These are phyloP conservation scores for Penicillium crystallinum DNA, from an alignment of 495 filamentous ascomycete species.

Conservation along the genomic window DNA sequence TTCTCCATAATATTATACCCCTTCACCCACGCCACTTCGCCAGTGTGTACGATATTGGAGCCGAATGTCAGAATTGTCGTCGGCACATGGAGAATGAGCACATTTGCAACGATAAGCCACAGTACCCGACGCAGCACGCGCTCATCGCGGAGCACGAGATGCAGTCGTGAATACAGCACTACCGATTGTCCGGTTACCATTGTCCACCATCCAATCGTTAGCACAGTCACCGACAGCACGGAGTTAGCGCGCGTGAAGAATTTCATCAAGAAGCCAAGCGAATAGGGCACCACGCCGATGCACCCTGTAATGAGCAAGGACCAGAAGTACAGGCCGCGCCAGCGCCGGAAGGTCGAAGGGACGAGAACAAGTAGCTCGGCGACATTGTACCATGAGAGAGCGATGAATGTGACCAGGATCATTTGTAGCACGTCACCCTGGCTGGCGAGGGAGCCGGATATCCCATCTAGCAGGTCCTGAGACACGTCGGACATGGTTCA, in stretches of 20 bases:
- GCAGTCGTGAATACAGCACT: conserved; percentile 48
- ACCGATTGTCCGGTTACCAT: conserved; percentile 52
- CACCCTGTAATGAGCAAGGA: conserved; percentile 42
- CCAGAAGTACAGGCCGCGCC: conserved; percentile 52
- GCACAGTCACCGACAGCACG: conserved; percentile 37
- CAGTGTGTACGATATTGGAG: conserved; percentile 32
- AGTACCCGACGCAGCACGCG: conserved; percentile 36
- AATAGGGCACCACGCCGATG: conserved; percentile 44
- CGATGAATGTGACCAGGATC: conserved; percentile 42
- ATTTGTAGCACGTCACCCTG: conserved; percentile 25
- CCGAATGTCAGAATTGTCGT: conserved; percentile 49
- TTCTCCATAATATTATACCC: conserved; percentile 54
- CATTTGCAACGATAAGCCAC: conserved; percentile 39
- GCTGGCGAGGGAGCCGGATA: conserved; percentile 30
- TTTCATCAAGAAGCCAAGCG: conserved; percentile 48
- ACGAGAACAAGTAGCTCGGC: conserved; percentile 46
- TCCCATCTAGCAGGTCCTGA: conserved; percentile 30
- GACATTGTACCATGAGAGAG: conserved; percentile 47
- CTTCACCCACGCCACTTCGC: conserved; percentile 28
- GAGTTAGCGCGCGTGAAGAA: conserved; percentile 39
- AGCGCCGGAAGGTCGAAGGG: conserved; percentile 47
- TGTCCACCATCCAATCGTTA: conserved; percentile 49
- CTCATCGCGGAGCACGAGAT: conserved; percentile 46
- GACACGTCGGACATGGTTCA: conserved; percentile 14
- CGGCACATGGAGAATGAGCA: conserved; percentile 44